Conservation (phyloP, 164 flowering plant species). For the Umbilicus rupestris region DNA sequence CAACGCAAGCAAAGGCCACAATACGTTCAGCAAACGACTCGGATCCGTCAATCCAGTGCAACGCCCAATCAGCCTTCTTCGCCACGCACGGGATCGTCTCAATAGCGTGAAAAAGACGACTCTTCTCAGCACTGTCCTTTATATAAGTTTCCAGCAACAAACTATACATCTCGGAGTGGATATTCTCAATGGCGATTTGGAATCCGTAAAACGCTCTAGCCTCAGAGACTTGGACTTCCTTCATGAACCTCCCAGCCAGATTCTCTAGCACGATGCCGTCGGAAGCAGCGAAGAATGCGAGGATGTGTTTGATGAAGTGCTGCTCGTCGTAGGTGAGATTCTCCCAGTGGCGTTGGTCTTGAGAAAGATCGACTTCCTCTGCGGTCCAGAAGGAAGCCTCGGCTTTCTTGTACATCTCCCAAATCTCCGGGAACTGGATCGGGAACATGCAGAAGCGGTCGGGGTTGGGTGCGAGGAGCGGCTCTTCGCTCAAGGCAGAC, state of each 20-base stretch:
- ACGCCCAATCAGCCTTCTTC: conserved; percentile 81
- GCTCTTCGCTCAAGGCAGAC: conserved; percentile 67
- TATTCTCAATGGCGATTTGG: conserved; percentile 87
- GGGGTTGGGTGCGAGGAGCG: conserved; percentile 66
- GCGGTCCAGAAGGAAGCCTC: conserved; percentile 95
- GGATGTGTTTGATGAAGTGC: conserved; percentile 75
- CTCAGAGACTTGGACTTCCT: conserved; percentile 72
- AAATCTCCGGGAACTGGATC: conserved; percentile 68
- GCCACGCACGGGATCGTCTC: conserved; percentile 72
- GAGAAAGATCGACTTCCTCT: conserved; percentile 79
- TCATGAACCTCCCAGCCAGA: conserved; percentile 79
- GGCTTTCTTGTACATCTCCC: conserved; percentile 98
- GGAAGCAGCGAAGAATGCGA: conserved; percentile 93
- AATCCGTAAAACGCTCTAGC: conserved; percentile 89
- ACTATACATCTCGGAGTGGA: conserved; percentile 89
- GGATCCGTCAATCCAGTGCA: conserved; percentile 67
- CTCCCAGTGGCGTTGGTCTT: conserved; percentile 66
- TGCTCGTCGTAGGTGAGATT: conserved; percentile 39
- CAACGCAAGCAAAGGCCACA: conserved; percentile 82
- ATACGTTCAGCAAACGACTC: conserved; percentile 70
- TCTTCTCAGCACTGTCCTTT: conserved; percentile 53
- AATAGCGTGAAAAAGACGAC: conserved; percentile 59
- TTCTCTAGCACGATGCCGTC: conserved; percentile 92
- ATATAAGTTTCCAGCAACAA: conserved; percentile 66
- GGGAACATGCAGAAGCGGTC: conserved; percentile 96